Evolutionary conservation across 2,329 filamentous ascomycete species (phyloP).

Genomic region (Trichophyton simii): DNA sequence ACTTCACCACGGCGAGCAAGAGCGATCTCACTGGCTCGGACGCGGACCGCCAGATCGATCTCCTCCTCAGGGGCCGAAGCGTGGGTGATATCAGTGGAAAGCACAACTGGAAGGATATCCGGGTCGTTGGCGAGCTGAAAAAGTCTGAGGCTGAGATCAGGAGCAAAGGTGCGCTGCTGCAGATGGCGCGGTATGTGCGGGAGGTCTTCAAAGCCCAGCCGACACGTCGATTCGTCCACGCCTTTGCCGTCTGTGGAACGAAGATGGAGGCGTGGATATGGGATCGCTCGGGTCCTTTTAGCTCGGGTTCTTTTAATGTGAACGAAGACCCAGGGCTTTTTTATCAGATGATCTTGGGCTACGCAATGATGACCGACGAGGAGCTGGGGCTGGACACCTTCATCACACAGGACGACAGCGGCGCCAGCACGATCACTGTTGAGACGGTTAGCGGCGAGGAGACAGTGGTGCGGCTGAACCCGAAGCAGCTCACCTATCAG

Average conservation of each 20-base stretch:
- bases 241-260: constrained; percentile 18
- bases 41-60: constrained; percentile 13
- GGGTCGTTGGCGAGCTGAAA: constrained; percentile 14
- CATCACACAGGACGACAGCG: constrained; percentile 11
- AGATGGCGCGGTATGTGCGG: constrained; percentile 12
- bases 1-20: constrained; percentile 8
- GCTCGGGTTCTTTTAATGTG: constrained; percentile 17
- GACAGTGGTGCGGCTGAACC: background rate
- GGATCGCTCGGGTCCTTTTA: constrained; percentile 24
- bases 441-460: background rate
- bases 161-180: constrained; percentile 11
- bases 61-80: constrained; percentile 11
- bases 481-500: constrained; percentile 4
- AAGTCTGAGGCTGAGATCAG: constrained; percentile 1
- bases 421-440: background rate
- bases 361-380: constrained; percentile 22
- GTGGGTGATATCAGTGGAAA: background rate
- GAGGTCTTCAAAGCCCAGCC: constrained; percentile 17
- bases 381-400: constrained; percentile 23
- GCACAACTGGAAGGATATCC: constrained; percentile 15
- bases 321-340: constrained; percentile 18
- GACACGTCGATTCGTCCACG: constrained; percentile 21
- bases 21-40: constrained; percentile 9
- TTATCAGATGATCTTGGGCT: constrained; percentile 19
- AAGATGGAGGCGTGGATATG: constrained; percentile 24